phyloP scores from a whole-genome alignment of 805 yeast species.

The Limtongozyma cylindracea region DNA sequence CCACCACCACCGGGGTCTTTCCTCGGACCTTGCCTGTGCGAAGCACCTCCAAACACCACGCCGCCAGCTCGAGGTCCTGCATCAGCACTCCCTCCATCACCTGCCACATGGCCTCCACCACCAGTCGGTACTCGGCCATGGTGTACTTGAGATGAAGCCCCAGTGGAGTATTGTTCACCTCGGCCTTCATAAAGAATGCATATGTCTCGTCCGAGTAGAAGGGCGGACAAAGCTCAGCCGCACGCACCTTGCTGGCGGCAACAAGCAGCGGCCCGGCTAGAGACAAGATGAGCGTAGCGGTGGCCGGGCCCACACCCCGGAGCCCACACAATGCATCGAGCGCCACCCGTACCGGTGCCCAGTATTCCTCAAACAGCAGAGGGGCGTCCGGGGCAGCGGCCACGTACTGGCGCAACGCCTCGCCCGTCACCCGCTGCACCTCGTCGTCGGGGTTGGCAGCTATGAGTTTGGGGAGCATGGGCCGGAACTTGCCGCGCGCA shows the following conservation, averaged over 20 bases:
- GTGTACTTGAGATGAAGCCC: constrained; percentile 13
- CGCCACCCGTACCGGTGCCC: constrained; percentile 4
- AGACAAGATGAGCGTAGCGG: constrained; percentile 17
- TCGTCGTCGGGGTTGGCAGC: constrained; percentile 8
- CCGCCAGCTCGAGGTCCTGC: constrained; percentile 8
- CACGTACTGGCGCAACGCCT: constrained; percentile 4
- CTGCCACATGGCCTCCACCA: neutral
- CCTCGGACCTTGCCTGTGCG: constrained; percentile 1
- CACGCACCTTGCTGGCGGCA: too few species aligned
- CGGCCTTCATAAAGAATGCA: constrained; percentile 8
- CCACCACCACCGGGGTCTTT: too few species aligned
- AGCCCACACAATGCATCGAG: constrained; percentile 10
- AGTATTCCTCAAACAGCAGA: constrained; percentile 2
- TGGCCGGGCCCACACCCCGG: constrained; percentile 24
- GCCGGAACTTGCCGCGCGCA: constrained; percentile 13
- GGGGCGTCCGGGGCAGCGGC: neutral
- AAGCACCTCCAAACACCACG: constrained; percentile 11
- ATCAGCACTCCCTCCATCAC: neutral
- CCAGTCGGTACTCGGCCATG: constrained; percentile 10
- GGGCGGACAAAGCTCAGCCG: constrained; percentile 12
- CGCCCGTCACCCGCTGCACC: constrained; percentile 8
- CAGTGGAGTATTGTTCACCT: constrained; percentile 4
- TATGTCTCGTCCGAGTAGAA: constrained; percentile 24
- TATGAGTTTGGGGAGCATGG: constrained; percentile 15
- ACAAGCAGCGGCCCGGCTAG: constrained; percentile 5